Conservation (phyloP, 2,329 filamentous ascomycete genomes). For the Coniella vitis region DNA sequence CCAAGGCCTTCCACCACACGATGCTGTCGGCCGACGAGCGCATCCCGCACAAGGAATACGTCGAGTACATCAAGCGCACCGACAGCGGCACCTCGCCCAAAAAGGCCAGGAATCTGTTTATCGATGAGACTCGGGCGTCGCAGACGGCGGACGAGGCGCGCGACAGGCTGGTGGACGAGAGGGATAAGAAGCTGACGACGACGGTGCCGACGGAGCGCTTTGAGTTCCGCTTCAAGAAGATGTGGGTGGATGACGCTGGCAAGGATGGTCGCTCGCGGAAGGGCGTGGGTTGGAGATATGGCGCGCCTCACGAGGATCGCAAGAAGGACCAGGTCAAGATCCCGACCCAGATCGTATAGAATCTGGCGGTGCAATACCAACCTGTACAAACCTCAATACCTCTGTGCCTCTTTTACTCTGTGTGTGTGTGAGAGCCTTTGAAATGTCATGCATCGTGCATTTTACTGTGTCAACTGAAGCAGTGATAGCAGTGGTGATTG, state of each 20-base stretch:
- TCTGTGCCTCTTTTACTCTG: background rate
- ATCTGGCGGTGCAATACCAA: background rate
- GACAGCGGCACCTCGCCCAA: slow-evolving; percentile 28
- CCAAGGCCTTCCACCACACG: slow-evolving; percentile 53
- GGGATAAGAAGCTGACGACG: slow-evolving; percentile 34
- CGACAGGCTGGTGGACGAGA: slow-evolving; percentile 27
- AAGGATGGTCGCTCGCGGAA: slow-evolving; percentile 42
- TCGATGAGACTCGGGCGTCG: slow-evolving; percentile 30
- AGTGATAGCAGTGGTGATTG: no score
- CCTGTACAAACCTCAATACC: background rate
- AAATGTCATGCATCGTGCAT: background rate
- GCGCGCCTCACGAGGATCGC: slow-evolving; percentile 55
- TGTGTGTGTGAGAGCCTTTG: no score
- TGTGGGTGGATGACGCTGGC: slow-evolving; percentile 51
- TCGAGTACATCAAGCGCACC: slow-evolving; percentile 46
- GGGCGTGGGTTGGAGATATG: slow-evolving; percentile 57
- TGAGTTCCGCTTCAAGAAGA: slow-evolving; percentile 57
- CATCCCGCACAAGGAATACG: slow-evolving; percentile 56
- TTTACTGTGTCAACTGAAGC: no score
- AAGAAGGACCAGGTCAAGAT: slow-evolving; percentile 61
- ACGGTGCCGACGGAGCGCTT: slow-evolving; percentile 46
- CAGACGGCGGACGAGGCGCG: slow-evolving; percentile 36
- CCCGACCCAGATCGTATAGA: slow-evolving; percentile 48
- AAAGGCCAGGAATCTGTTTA: slow-evolving; percentile 35
- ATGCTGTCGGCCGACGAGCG: slow-evolving; percentile 55